Evolutionary conservation across 306 rosid genomes (phyloP).

Genomic region (Ammopiptanthus mongolicus): DNA sequence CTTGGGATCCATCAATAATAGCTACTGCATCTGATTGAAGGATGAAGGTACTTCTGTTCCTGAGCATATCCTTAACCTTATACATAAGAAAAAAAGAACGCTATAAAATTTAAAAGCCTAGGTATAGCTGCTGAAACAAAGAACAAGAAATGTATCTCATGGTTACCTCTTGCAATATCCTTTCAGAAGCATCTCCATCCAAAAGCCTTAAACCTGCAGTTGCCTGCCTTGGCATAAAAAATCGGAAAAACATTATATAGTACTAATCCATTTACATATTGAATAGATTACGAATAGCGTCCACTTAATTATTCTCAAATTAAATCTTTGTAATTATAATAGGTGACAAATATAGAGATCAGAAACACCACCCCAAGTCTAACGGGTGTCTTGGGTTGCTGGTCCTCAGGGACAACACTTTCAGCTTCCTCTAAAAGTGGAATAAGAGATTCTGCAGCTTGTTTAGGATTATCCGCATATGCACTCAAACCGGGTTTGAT

Average conservation of each 20-base stretch:
- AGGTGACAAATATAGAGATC: not conserved
- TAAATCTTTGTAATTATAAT: not conserved
- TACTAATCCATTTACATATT: no score
- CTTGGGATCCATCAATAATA: slow-evolving; percentile 68
- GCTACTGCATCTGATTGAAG: slow-evolving; percentile 38
- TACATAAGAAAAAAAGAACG: not conserved
- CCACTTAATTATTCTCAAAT: not conserved
- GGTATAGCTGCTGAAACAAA: not conserved
- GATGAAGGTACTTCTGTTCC: slow-evolving; percentile 38
- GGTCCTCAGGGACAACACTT: slow-evolving; percentile 39
- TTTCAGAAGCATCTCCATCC: slow-evolving; percentile 50
- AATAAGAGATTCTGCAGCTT: slow-evolving; percentile 49
- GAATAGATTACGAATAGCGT: not conserved
- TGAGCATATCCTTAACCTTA: slow-evolving; percentile 59
- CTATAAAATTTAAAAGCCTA: not conserved
- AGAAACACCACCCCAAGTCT: slow-evolving; percentile 52
- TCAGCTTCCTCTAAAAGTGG: slow-evolving; percentile 40
- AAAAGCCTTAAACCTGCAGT: slow-evolving; percentile 71
- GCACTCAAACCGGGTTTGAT: slow-evolving; percentile 50
- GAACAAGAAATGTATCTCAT: not conserved
- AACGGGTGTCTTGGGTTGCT: slow-evolving; percentile 50
- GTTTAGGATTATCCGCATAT: slow-evolving; percentile 33
- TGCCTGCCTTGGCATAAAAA: slow-evolving; percentile 38
- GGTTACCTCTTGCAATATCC: slow-evolving; percentile 54
- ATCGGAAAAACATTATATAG: not conserved